Evolutionary conservation across 805 yeast genomes (phyloP).

Genomic region (Danielia reshetovae): DNA sequence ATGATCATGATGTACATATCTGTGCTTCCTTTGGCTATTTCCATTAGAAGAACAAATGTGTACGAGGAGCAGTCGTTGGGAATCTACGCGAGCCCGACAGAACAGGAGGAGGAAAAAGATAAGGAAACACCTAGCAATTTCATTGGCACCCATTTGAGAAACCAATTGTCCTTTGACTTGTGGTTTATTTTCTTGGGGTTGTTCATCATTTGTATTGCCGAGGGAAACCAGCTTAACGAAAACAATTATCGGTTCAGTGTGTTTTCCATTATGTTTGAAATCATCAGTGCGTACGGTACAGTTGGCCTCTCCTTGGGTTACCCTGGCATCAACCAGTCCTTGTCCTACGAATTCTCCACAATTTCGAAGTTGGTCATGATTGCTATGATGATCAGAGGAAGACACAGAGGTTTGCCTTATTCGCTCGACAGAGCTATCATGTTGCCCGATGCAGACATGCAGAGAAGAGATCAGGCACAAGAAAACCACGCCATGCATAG

Average conservation of each 20-base stretch:
- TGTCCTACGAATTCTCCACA: slow-evolving; percentile 65
- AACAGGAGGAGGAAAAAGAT: slow-evolving; percentile 24
- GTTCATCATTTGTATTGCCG: slow-evolving; percentile 83
- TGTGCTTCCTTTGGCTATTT: slow-evolving; percentile 91
- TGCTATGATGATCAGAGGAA: slow-evolving; percentile 89
- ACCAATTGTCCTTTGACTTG: slow-evolving; percentile 87
- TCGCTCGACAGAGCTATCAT: slow-evolving; percentile 90
- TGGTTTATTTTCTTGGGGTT: slow-evolving; percentile 90
- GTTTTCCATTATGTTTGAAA: slow-evolving; percentile 77
- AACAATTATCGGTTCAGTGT: slow-evolving; percentile 51
- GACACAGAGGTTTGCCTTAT: slow-evolving; percentile 96
- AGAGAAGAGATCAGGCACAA: slow-evolving; percentile 57
- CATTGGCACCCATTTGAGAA: slow-evolving; percentile 82
- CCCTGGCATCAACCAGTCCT: slow-evolving; percentile 61
- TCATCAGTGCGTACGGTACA: slow-evolving; percentile 93
- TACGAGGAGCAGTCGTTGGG: slow-evolving; percentile 97
- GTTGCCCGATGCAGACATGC: slow-evolving; percentile 67
- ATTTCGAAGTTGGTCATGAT: slow-evolving; percentile 80
- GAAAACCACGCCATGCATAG: slow-evolving; percentile 45
- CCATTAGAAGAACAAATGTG: slow-evolving; percentile 94
- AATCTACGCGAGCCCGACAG: slow-evolving; percentile 50
- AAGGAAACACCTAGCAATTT: slow-evolving; percentile 53
- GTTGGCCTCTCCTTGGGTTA: slow-evolving; percentile 91
- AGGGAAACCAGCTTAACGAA: slow-evolving; percentile 55
- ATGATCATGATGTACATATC: slow-evolving; percentile 98